Evolutionary conservation across 257 asterid species (phyloP), one percentile per base, ranked within the genome.

Genomic region (Pogostemon cablin): DNA sequence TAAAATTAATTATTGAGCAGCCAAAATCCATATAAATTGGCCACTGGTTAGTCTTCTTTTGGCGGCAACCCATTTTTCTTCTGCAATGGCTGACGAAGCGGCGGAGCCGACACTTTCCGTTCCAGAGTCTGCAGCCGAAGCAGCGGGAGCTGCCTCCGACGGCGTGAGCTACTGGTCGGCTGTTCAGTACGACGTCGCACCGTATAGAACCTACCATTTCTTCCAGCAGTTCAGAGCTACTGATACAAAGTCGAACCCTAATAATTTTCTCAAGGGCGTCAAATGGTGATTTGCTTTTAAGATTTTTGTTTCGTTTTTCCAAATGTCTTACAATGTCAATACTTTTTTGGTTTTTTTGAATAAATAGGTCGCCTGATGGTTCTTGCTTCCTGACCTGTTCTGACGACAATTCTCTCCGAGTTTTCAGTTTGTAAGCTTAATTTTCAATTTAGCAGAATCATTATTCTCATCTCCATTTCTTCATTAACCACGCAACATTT

Each of bases 291-390:
- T n/a, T 35, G 17, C 17, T 15, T 15, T 15, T 15, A 15, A 15
- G 17, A 15, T 15, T 15, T 15, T 15, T 15, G 17, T 15, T 15
- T 15, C 17, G 17, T 54, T 7, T 62, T 9, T 20, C 15, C 49
- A 54, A 7, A 52, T 37, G 9, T 35, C 15, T 15, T 15, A 15
- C 17, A 15, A 15, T 15, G 17, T 0, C 3, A 3, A 20, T 46
- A 9, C 47, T 42, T 68, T 17, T 40, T 38, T 43, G 38, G 53
- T 6, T 50, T 8, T 34, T 11, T 61, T 15, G 17, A 15, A 25
- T 64, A 42, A 32, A 52, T 70, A 93, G 99, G 98, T 93, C 99
- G 56, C 99, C 98, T 3, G 99, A 93, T 77, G 99, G 97, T 78
- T 93, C 96, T 5, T 83, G 95, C 82, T 86, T 93, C 76, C 81